phyloP scores from a whole-genome alignment of 192 early-diverging fungal species.

The Backusella luteola region DNA sequence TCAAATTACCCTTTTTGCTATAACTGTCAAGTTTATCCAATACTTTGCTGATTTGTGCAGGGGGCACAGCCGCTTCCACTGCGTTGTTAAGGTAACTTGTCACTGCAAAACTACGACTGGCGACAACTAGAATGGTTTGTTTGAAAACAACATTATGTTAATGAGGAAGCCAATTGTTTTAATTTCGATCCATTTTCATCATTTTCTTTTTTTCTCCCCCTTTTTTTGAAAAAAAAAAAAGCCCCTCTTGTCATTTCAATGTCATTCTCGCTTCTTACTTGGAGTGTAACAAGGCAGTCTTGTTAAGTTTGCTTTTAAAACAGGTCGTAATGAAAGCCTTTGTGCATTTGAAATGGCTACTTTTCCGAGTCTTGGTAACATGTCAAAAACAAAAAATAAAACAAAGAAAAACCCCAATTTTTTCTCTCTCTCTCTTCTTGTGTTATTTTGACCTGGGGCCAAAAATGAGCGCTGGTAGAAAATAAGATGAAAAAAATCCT shows the following conservation, averaged over 20 bases:
- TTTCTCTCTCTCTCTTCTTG: neutral
- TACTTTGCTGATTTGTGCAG: neutral
- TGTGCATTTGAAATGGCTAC: neutral
- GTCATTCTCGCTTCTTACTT: neutral
- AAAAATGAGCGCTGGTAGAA: neutral
- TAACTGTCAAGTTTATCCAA: neutral
- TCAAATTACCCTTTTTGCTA: slow-evolving; percentile 5
- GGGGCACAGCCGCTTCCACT: neutral
- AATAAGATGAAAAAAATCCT: neutral
- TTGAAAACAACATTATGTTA: neutral
- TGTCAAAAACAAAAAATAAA: neutral
- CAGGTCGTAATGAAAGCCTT: neutral
- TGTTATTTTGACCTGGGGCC: slow-evolving; percentile 6
- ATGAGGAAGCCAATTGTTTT: neutral
- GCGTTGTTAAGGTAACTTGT: neutral
- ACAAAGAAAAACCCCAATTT: neutral
- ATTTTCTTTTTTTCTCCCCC: no score
- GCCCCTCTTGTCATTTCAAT: neutral
- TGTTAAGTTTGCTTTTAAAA: neutral
- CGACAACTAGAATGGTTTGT: neutral
- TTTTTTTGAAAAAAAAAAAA: no score
- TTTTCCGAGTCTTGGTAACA: slow-evolving; percentile 8
- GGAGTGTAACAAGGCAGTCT: slow-evolving; percentile 4
- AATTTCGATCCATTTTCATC: no score
- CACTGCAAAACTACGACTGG: neutral